Percentiles rank a stretch among this genome's conserved stretches.
Conservation (phyloP, 768 basidiomycete genomes). For the Russula olivacea region DNA sequence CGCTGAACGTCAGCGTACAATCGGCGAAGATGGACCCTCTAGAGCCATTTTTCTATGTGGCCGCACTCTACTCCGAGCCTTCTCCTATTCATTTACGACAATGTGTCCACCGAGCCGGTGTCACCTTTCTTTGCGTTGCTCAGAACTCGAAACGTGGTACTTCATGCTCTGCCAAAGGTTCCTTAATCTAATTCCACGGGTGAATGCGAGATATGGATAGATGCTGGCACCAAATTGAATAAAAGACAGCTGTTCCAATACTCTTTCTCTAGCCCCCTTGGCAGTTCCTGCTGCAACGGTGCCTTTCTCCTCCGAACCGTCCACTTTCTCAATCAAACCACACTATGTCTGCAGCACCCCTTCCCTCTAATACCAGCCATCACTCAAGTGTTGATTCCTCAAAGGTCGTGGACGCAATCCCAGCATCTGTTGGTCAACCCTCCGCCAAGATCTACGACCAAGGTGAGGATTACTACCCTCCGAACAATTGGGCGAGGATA, state of each 20-base stretch:
- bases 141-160: neutral
- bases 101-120: neutral
- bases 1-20: no score
- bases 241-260: neutral
- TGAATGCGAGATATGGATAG: neutral
- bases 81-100: neutral
- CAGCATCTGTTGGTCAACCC: neutral
- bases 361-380: neutral
- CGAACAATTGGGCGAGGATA: constrained; percentile 25
- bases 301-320: neutral
- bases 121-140: neutral
- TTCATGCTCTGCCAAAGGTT: neutral
- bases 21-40: no score
- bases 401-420: neutral
- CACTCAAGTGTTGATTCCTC: neutral
- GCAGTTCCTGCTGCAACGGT: neutral
- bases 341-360: constrained; percentile 4
- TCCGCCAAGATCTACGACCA: neutral
- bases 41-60: neutral
- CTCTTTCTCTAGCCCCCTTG: neutral
- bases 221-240: neutral
- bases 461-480: constrained; percentile 12
- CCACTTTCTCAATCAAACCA: no score
- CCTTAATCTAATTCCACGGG: neutral
- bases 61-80: neutral